Evolutionary conservation across 495 filamentous ascomycete genomes (phyloP).

Genomic region (Tuber borchii): DNA sequence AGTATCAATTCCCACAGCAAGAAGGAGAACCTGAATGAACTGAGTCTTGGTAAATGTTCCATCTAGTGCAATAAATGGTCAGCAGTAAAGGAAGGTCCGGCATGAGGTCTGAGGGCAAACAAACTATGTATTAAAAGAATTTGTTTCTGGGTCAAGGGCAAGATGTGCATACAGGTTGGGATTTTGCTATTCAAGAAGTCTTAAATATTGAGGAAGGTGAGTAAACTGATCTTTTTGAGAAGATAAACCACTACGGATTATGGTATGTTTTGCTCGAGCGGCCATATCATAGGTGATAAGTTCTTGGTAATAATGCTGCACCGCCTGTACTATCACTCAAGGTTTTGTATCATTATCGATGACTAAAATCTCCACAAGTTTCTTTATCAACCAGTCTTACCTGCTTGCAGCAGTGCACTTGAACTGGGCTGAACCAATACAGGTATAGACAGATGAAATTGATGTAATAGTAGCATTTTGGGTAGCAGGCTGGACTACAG

Average conservation of each 20-base stretch:
- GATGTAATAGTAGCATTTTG: background rate
- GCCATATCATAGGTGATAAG: background rate
- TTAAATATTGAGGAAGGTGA: background rate
- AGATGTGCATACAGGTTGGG: background rate
- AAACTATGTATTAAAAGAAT: conserved; percentile 5
- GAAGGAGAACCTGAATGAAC: background rate
- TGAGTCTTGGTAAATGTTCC: conserved; percentile 2
- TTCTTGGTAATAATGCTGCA: background rate
- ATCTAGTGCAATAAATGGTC: background rate
- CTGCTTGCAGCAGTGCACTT: background rate
- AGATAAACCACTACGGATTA: background rate
- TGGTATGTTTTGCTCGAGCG: background rate
- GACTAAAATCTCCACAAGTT: background rate
- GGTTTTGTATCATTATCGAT: background rate
- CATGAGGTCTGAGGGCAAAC: background rate
- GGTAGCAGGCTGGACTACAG: background rate
- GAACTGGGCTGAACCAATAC: background rate
- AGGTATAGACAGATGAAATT: background rate
- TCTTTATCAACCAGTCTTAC: background rate
- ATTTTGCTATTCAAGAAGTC: background rate
- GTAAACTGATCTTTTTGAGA: background rate
- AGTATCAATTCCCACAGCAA: conserved; percentile 2
- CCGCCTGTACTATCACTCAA: background rate
- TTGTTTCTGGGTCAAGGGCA: background rate
- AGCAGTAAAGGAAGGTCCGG: background rate